A percentile compares a stretch with the other conserved stretches of the same genome.
These are phyloP conservation scores for Cutaneotrichosporon sp. DNA, from an alignment of 1,284 basidiomycete species.

Conservation along the genomic window DNA sequence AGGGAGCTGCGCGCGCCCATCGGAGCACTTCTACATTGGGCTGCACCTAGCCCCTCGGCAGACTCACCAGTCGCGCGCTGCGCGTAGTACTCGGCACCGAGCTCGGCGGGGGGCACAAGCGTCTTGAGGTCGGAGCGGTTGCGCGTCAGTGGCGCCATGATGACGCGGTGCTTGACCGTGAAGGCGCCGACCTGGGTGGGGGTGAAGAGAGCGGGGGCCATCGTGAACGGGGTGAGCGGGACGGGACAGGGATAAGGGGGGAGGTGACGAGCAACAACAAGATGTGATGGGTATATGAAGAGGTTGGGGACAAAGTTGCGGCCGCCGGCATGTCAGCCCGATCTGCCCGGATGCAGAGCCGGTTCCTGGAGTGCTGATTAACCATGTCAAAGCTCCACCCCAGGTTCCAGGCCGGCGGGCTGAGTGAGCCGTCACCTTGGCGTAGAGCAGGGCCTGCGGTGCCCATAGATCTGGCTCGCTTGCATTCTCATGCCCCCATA, in stretches of 20 bases:
- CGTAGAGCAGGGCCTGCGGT: too few species aligned
- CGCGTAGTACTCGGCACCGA: conserved; percentile 48
- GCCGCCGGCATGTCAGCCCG: too few species aligned
- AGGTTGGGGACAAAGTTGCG: not conserved
- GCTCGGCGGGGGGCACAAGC: conserved; percentile 34
- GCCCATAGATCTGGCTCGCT: too few species aligned
- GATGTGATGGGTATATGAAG: not conserved
- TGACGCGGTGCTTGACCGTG: conserved; percentile 46
- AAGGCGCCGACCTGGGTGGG: conserved; percentile 34
- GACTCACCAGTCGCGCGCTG: conserved; percentile 42
- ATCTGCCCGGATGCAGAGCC: too few species aligned
- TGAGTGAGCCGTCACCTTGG: too few species aligned
- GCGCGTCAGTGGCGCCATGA: conserved; percentile 51
- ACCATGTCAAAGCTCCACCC: too few species aligned
- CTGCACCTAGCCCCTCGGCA: too few species aligned
- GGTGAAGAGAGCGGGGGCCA: conserved; percentile 4
- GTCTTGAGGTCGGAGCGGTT: conserved; percentile 26
- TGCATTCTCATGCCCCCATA: too few species aligned
- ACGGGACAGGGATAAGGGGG: not conserved
- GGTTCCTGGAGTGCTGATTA: too few species aligned
- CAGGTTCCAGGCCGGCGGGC: too few species aligned
- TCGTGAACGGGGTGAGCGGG: not conserved
- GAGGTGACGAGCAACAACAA: not conserved
- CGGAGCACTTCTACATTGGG: too few species aligned
- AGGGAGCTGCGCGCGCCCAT: too few species aligned